Base-by-base conservation (phyloP, 2,329 filamentous ascomycete genomes). In the Penicillium vulpinum region DNA sequence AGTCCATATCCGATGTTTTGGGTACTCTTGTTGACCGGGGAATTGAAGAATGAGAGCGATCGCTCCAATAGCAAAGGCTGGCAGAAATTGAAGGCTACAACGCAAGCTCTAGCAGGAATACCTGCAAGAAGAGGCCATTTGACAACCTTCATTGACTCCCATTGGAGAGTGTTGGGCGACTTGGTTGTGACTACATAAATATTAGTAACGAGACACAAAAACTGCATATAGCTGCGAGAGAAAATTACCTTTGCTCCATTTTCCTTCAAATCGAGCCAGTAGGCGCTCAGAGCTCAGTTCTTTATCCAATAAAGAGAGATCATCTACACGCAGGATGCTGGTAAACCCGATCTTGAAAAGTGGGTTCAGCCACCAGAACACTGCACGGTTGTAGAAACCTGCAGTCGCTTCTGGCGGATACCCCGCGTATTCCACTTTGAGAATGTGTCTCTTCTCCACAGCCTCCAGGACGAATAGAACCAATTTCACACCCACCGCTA, bases 301-400 rank as follows among this genome's bases (percentile, higher is more conserved):
- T 54, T 80, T 78, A 56, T 82, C 80, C 33, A 82, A 65, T 0
- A 68, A 58, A 58, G 68, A 78, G 3, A 82, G 70, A 54, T 81
- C 80, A 8, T 78, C 75, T 0, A 82, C 69, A 0, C 67, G 62
- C 6, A 83, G 61, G 4, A 73, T 59, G 7, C 74, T 78, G 5
- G 68, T 75, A 68, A 77, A 83, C 0, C 83, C 82, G 16, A 71
- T 68, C 26, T 73, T 73, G 40, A 86, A 79, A 7, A 86, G 65
- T 2, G 76, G 74, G 56, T 80, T 83, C 48, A 84, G 67, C 83
- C 83, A 85, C 73, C 75, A 79, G 63, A 85, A 85, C 13, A 82
- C 68, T 0, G 69, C 70, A 41, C 74, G 72, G 57, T 74, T 83
- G 60, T 80, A 79, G n/a, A 82, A 70, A 3, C 81, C 77, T 45